These are phyloP conservation scores for Yarrowia sp. DNA, from an alignment of 805 yeast genomes.

Conservation along the genomic window DNA sequence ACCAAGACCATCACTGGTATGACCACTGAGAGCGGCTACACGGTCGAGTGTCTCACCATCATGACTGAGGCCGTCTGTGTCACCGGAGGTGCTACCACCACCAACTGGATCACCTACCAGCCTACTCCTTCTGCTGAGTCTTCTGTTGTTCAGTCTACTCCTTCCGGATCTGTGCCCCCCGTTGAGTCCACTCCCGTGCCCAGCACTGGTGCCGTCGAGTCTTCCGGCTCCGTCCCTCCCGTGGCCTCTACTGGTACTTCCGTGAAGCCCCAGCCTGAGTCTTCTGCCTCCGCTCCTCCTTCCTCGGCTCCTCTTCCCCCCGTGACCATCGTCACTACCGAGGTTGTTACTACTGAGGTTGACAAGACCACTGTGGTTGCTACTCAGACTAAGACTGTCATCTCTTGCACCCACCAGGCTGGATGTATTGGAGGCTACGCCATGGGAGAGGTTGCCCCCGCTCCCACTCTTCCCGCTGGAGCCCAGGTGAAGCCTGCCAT, in stretches of 20 bases:
- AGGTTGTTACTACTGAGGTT: slow-evolving; percentile 27
- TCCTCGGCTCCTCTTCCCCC: slow-evolving; percentile 1
- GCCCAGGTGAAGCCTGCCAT: slow-evolving; percentile 24
- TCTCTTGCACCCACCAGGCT: slow-evolving; percentile 25
- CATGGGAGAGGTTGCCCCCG: neutral
- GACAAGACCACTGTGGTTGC: slow-evolving; percentile 13
- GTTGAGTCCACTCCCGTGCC: neutral
- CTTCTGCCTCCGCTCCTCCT: slow-evolving; percentile 1
- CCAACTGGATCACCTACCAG: slow-evolving; percentile 30
- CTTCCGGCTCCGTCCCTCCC: slow-evolving; percentile 3
- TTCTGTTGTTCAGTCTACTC: neutral
- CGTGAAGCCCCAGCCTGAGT: neutral
- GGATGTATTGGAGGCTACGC: slow-evolving; percentile 5
- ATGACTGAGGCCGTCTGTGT: slow-evolving; percentile 18
- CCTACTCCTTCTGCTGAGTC: slow-evolving; percentile 22
- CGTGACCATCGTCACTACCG: slow-evolving; percentile 18
- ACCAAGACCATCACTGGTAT: slow-evolving; percentile 13
- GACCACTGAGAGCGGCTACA: slow-evolving; percentile 13
- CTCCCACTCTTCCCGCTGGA: slow-evolving; percentile 15
- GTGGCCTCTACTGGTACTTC: neutral
- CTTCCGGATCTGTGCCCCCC: neutral
- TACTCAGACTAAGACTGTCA: slow-evolving; percentile 17
- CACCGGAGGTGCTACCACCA: slow-evolving; percentile 13
- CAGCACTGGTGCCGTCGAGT: neutral
- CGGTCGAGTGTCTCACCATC: slow-evolving; percentile 17